Conservation (phyloP, 2,329 filamentous ascomycete genomes). For the Hymenoscyphus infarciens region DNA sequence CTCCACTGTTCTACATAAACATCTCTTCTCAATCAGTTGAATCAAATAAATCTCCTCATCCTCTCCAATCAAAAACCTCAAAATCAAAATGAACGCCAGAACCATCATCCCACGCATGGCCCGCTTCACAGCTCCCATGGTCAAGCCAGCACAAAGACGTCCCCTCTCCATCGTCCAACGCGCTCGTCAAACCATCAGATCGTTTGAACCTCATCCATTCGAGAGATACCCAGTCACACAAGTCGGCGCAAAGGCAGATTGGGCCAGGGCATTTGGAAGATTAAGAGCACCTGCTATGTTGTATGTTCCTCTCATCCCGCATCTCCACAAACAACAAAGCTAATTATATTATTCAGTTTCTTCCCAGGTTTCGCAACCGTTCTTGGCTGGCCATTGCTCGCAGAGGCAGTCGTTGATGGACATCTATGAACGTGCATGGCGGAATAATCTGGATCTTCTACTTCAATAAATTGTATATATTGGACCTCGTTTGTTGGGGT, state of each 20-base stretch:
- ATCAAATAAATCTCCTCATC: not conserved
- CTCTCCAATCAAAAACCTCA: not conserved
- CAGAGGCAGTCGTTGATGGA: constrained; percentile 15
- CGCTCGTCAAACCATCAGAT: constrained; percentile 16
- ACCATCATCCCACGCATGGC: not conserved
- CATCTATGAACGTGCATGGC: not conserved
- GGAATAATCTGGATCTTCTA: not conserved
- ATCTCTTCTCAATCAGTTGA: not conserved
- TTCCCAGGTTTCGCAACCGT: constrained; percentile 20
- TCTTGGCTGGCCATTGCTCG: constrained; percentile 21
- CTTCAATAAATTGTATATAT: not conserved
- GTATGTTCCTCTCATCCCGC: constrained; percentile 17
- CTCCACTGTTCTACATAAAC: not conserved
- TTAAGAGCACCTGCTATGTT: constrained; percentile 19
- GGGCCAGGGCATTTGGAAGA: constrained; percentile 16
- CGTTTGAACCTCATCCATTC: constrained; percentile 25
- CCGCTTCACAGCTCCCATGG: constrained; percentile 13
- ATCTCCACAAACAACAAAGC: not conserved
- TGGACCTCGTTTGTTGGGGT: not conserved
- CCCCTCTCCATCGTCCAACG: constrained; percentile 20
- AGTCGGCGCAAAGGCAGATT: constrained; percentile 21
- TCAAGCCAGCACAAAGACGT: constrained; percentile 15
- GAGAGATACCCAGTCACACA: constrained; percentile 19
- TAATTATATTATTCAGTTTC: constrained; percentile 16
- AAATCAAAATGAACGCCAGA: constrained; percentile 6